Evolutionary conservation across 768 basidiomycete genomes (phyloP), one percentile per base, ranked within the genome.

Genomic region (Suillus lakei): DNA sequence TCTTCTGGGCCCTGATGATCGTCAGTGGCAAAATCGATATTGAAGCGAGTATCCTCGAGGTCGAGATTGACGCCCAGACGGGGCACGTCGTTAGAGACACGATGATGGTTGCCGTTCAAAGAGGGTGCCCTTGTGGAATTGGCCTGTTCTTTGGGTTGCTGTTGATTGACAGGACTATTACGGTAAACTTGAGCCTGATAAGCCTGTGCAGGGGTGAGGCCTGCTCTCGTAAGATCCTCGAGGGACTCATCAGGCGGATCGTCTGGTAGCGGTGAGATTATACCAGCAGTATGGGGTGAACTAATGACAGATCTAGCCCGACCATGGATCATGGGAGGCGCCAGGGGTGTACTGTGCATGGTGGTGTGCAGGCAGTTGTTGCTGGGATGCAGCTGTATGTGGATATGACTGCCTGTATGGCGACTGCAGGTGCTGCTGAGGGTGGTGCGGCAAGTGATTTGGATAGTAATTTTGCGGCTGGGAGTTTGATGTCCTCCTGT

Each of bases 171-270:
- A 48, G 83, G 78, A 64, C 75, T 81, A 70, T 82, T 86, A 64
- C 77, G 78, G 70, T 88, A 88, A 54, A 92, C 83, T 74, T 93
- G 91, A 9, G 88, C 87, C 72, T 92, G 93, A 78, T 93, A 93
- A 41, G 90, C 88, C 74, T 94, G 92, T 12, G 91, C 90, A 51
- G 91, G 87, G 4, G 91, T 91, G 60, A 92, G 83, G 4, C 87
- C 88, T 41, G 83, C 78, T 62, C 79, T 81, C 21, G 81, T 78
- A 54, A 80, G 70, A 28, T 76, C 75, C 66, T 87, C 85, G 67
- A 80, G 80, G 53, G 71, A 72, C 9, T 80, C 73, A 74, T 85
- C 85, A 70, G 83, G 80, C 51, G 82, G 81, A 68, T 86, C 85
- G 66, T 84, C 83, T 63, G 82, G 84, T 62, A 73, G 80, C 5